Base-by-base conservation (phyloP, 2,329 filamentous ascomycete genomes). In the Ceratocystis ficicola region DNA sequence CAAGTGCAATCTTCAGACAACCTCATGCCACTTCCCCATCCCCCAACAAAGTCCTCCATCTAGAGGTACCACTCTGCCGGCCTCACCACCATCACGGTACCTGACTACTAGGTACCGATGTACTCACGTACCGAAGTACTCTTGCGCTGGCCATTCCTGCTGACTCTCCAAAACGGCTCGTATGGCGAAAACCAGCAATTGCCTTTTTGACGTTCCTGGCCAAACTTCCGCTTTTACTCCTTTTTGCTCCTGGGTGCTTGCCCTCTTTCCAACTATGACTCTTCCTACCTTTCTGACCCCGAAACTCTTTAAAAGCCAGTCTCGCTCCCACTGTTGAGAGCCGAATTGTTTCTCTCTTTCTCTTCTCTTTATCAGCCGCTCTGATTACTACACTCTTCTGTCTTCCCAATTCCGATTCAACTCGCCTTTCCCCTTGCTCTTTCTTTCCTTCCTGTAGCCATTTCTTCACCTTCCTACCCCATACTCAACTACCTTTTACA, bases 131-230 rank as follows among this genome's bases (percentile, higher is more conserved):
- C 36, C 36, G 12, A 41, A 41, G 36, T 41, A 41, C 36, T 41
- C 36, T 10, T 41, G 36, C 30, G 30, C 55, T 59, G 25, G 5
- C 25, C 55, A 25, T 36, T n/a, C 32, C 15, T 59, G 55, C 55
- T 59, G 55, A 36, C 7, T 59, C 55, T 59, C 55, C 55, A 59
- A 41, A 32, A 59, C 55, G 30, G 28, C 55, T 32, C 55, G 25
- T 30, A 28, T 36, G 25, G 55, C 7, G 28, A 59, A n/a, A 41
- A 15, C 36, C 12, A 41, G 55, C 22, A 52, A 30, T 59, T 59
- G 12, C 55, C 6, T 32, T 41, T 62, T 48, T 30, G 30, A 12
- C 28, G 36, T 46, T 62, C 41, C 41, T 46, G 4, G 12, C 6
- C 25, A 25, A 8, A 12, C 44, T 63, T 36, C 44, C 44, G 41